A percentile compares a stretch with the other conserved stretches of the same genome.
These are phyloP conservation scores for Salix viminalis DNA, from an alignment of 345 rosid species.

Conservation along the genomic window DNA sequence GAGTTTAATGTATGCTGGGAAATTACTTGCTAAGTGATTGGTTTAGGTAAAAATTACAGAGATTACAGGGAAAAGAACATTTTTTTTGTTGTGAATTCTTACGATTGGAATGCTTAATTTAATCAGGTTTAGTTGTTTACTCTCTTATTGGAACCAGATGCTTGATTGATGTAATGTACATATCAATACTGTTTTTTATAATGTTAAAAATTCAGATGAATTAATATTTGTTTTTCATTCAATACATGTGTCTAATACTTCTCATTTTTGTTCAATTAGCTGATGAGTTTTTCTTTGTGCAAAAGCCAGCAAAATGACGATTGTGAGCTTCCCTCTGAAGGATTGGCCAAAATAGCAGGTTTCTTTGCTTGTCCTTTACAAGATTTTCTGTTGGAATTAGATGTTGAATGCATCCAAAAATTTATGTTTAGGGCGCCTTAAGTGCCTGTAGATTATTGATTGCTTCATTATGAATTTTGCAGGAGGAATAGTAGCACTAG, in stretches of 20 bases:
- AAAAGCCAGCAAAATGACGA: conserved; percentile 65
- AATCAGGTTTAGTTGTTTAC: not conserved
- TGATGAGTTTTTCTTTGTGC: conserved; percentile 34
- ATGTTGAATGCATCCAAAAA: not conserved
- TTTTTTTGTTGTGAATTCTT: not conserved
- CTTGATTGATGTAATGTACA: not conserved
- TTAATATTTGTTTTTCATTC: not conserved
- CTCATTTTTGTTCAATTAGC: conserved; percentile 18
- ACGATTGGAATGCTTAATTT: not conserved
- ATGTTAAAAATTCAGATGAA: not conserved
- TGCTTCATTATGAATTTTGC: conserved; percentile 9
- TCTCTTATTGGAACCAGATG: not conserved
- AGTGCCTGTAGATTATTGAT: not conserved
- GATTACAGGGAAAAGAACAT: not conserved
- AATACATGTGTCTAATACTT: not conserved
- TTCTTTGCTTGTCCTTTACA: conserved; percentile 1
- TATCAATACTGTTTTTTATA: not conserved
- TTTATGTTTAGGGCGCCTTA: not conserved
- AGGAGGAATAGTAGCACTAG: conserved; percentile 95
- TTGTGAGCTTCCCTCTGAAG: conserved; percentile 45
- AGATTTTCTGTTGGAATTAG: not conserved
- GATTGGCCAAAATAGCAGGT: conserved; percentile 66
- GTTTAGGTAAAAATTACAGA: not conserved
- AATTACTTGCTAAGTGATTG: not conserved
- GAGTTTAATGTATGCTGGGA: not conserved